Conservation (phyloP, 176 grass and related monocot species). For the Alopecurus myosuroides region DNA sequence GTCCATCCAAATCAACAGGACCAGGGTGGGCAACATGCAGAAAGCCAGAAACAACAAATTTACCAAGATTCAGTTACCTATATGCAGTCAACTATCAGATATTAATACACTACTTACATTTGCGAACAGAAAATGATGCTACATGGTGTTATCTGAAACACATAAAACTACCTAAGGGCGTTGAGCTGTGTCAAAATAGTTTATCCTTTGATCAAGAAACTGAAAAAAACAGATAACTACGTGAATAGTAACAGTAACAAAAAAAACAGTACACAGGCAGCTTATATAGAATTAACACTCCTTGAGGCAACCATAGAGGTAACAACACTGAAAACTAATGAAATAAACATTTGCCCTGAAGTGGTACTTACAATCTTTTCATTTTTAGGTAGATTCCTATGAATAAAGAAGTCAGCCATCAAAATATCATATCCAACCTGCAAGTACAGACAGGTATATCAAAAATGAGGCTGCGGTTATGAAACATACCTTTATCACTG, state of each 20-base stretch:
- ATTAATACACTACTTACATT: not conserved
- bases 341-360: not conserved
- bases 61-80: not conserved
- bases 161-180: not conserved
- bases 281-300: not conserved
- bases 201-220: conserved; percentile 9
- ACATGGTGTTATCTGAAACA: not conserved
- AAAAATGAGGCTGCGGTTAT: not conserved
- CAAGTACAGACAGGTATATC: conserved; percentile 27
- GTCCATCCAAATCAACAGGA: not conserved
- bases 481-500: conserved; percentile 5
- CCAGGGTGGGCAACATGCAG: not conserved
- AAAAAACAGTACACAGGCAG: not conserved
- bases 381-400: conserved; percentile 58
- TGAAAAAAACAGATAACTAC: not conserved
- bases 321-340: not conserved
- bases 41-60: not conserved
- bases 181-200: not conserved
- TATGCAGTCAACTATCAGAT: not conserved
- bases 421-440: conserved; percentile 90
- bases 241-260: not conserved
- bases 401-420: conserved; percentile 88
- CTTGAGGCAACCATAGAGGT: not conserved
- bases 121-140: not conserved
- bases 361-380: conserved; percentile 83